phyloP scores from a whole-genome alignment of 495 filamentous ascomycete species.

The Podospora comata region DNA sequence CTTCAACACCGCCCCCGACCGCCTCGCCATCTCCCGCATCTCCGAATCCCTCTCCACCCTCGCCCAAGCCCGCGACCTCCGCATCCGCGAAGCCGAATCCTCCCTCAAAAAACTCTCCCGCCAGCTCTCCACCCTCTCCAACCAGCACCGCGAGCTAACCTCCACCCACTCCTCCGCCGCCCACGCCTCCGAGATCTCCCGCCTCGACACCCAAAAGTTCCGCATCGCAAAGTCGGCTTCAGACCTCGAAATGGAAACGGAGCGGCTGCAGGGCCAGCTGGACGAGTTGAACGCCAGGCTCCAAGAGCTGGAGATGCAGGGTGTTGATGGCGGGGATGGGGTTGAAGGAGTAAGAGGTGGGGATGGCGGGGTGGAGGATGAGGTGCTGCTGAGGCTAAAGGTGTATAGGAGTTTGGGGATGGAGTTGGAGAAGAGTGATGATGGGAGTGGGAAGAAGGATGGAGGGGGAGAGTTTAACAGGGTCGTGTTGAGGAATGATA shows the following conservation, averaged over 20 bases:
- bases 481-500: constrained; percentile 80
- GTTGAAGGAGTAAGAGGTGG: constrained; percentile 22
- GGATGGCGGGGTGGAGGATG: constrained; percentile 43
- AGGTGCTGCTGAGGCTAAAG: constrained; percentile 70
- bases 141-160: constrained; percentile 68
- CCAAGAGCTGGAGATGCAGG: constrained; percentile 81
- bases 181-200: constrained; percentile 76
- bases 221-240: constrained; percentile 82
- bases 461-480: constrained; percentile 69
- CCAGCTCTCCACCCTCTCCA: constrained; percentile 61
- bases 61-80: constrained; percentile 71
- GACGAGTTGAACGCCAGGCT: constrained; percentile 70
- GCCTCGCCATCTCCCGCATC: constrained; percentile 79
- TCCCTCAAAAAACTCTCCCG: constrained; percentile 73
- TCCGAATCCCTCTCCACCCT: constrained; percentile 76
- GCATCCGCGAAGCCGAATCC: constrained; percentile 66
- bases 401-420: constrained; percentile 89
- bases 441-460: constrained; percentile 68
- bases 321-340: constrained; percentile 55
- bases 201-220: constrained; percentile 91
- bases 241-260: constrained; percentile 88
- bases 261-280: constrained; percentile 78
- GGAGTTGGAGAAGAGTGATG: constrained; percentile 73
- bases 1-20: constrained; percentile 92
- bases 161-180: constrained; percentile 66